Conservation (phyloP, 495 filamentous ascomycete genomes). For the Pseudevernia furfuracea region DNA sequence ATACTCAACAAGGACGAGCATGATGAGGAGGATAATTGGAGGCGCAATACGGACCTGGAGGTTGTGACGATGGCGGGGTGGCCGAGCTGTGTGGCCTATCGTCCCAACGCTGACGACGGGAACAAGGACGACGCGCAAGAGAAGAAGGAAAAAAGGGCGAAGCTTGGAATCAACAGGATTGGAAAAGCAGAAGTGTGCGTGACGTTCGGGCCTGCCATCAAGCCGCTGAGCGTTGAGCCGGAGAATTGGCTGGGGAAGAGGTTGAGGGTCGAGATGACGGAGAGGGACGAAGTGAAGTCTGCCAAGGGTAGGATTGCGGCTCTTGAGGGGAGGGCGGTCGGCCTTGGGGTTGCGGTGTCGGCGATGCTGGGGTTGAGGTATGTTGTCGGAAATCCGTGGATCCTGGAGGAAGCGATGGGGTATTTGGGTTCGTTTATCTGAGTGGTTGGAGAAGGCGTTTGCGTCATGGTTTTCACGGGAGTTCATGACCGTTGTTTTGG, state of each 20-base stretch:
- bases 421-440: background rate
- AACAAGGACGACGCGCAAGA: background rate
- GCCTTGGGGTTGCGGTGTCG: background rate
- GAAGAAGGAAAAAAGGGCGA: background rate
- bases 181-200: slow-evolving; percentile 2
- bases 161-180: background rate
- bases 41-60: background rate
- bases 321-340: background rate
- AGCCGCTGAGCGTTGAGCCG: background rate
- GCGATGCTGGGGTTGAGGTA: background rate
- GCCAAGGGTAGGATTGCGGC: background rate
- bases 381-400: background rate
- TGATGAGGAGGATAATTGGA: background rate
- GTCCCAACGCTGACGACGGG: background rate
- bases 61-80: slow-evolving; percentile 14
- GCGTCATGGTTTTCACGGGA: background rate
- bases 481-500: background rate
- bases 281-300: background rate
- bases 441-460: background rate
- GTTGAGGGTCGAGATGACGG: slow-evolving; percentile 4
- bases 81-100: slow-evolving; percentile 3
- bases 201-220: background rate
- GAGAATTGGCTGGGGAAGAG: background rate
- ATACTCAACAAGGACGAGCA: background rate
- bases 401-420: background rate